Conservation (phyloP, 352 stramenopile genomes). For the Pythium graminicola region DNA sequence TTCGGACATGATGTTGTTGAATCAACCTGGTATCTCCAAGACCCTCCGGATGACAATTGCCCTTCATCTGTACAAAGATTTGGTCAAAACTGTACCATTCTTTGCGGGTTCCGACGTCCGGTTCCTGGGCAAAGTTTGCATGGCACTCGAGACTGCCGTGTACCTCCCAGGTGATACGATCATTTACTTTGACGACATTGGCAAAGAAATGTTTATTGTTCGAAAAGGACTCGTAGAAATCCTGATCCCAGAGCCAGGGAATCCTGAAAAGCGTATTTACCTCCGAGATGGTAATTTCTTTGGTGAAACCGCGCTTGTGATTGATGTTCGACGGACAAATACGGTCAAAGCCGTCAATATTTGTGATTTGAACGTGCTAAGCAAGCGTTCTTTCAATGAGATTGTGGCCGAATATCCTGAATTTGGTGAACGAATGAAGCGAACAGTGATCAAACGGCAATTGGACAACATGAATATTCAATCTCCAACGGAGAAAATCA, state of each 20-base stretch:
- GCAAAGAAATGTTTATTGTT: conserved; percentile 85
- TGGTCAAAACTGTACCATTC: conserved; percentile 73
- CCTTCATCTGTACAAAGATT: conserved; percentile 73
- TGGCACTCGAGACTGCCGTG: conserved; percentile 67
- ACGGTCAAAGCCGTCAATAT: conserved; percentile 73
- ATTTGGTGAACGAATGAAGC: conserved; percentile 76
- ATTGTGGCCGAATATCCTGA: conserved; percentile 75
- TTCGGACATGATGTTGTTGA: conserved; percentile 79
- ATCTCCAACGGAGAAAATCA: conserved; percentile 59
- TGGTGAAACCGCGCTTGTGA: conserved; percentile 68
- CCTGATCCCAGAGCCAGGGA: conserved; percentile 44
- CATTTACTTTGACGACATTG: conserved; percentile 77
- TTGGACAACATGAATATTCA: conserved; percentile 84
- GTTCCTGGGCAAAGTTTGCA: conserved; percentile 73
- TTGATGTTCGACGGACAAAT: conserved; percentile 73
- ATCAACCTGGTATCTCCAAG: conserved; percentile 74
- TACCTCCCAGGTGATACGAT: conserved; percentile 73
- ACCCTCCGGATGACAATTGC: conserved; percentile 69
- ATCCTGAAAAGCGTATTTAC: conserved; percentile 55
- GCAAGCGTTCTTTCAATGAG: conserved; percentile 71
- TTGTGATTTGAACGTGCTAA: conserved; percentile 73
- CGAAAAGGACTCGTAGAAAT: conserved; percentile 80
- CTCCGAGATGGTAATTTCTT: conserved; percentile 74
- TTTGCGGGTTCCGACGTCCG: conserved; percentile 66
- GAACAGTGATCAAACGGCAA: conserved; percentile 73